Evolutionary conservation across 495 filamentous ascomycete species (phyloP), one percentile per base, ranked within the genome.

Genomic region (Daldinia childiae): DNA sequence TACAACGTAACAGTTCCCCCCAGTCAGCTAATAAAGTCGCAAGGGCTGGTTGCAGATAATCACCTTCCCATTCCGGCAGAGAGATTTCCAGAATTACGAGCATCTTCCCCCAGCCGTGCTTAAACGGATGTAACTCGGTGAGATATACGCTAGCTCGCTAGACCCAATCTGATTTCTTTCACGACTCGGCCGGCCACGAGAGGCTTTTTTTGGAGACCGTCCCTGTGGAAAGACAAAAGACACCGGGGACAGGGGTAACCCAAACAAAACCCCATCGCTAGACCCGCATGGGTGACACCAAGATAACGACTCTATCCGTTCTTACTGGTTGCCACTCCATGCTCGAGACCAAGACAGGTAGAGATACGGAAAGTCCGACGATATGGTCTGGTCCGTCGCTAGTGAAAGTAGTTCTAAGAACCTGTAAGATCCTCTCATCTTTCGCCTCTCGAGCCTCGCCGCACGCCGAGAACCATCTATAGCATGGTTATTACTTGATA

Each of bases 1-100:
- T 73, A 73, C 71, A 73, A 73, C 71, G 71, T 73, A 69, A 45
- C 45, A 73, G 54, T 11, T 43, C 59, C 59, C n/a, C n/a, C n/a
- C n/a, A n/a, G n/a, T n/a, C n/a, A n/a, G n/a, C n/a, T 48, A 48
- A 8, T 2, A 32, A 34, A 17, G 24, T 56, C 8, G 19, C n/a
- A 57, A 36, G 65, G 70, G 34, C 54, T 34, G 45, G 50, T 36
- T 58, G 55, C 19, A 39, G 55, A 58, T 19, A 73, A 54, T 36
- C 26, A 73, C 66, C 71, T 73, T 57, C 71, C 62, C n/a, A 4
- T 63, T 73, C 26, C 58, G 71, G 71, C 38, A 63, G 45, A 26
- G 6, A 14, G 6, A n/a, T 24, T 45, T 7, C 43, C 52, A 36
- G 15, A 14, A 36, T 26, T 41, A 57, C 21, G 63, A 32, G 51